A percentile compares a stretch with the other conserved stretches of the same genome.
Conservation (phyloP, 2,329 filamentous ascomycete species). For the Aquanectria penicillioides region DNA sequence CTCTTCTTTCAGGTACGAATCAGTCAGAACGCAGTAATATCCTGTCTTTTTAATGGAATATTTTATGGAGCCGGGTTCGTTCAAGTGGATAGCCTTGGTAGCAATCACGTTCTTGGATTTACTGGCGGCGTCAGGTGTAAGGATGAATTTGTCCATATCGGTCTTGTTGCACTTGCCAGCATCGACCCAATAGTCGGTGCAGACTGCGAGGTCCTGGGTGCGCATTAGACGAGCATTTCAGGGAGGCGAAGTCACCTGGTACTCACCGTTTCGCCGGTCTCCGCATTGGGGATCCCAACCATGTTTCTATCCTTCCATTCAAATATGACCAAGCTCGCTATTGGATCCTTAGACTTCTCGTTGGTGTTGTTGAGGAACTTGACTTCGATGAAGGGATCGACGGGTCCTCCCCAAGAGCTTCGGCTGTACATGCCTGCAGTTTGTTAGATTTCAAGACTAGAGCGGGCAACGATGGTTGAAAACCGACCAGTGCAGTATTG, state of each 20-base stretch:
- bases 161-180: slow-evolving; percentile 77
- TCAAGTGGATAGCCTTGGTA: slow-evolving; percentile 84
- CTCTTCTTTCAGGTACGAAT: slow-evolving; percentile 71
- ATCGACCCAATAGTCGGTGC: slow-evolving; percentile 76
- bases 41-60: slow-evolving; percentile 91
- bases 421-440: slow-evolving; percentile 87
- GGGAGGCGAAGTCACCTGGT: slow-evolving; percentile 14
- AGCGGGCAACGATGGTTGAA: not conserved
- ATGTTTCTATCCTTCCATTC: slow-evolving; percentile 89
- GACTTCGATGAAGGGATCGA: slow-evolving; percentile 89
- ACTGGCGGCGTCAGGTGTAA: slow-evolving; percentile 79
- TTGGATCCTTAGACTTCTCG: slow-evolving; percentile 70
- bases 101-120: slow-evolving; percentile 77
- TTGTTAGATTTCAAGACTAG: slow-evolving; percentile 17
- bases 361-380: slow-evolving; percentile 75
- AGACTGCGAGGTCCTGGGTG: slow-evolving; percentile 66
- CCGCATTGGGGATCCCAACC: slow-evolving; percentile 74
- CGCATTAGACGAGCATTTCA: not conserved
- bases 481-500: slow-evolving; percentile 78
- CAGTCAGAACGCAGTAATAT: slow-evolving; percentile 93
- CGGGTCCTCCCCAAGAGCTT: slow-evolving; percentile 85
- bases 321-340: slow-evolving; percentile 88
- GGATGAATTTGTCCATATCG: slow-evolving; percentile 86
- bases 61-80: slow-evolving; percentile 76
- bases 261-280: slow-evolving; percentile 64